phyloP scores from a whole-genome alignment of 1,284 basidiomycete species.

The Chondrostereum purpureum region DNA sequence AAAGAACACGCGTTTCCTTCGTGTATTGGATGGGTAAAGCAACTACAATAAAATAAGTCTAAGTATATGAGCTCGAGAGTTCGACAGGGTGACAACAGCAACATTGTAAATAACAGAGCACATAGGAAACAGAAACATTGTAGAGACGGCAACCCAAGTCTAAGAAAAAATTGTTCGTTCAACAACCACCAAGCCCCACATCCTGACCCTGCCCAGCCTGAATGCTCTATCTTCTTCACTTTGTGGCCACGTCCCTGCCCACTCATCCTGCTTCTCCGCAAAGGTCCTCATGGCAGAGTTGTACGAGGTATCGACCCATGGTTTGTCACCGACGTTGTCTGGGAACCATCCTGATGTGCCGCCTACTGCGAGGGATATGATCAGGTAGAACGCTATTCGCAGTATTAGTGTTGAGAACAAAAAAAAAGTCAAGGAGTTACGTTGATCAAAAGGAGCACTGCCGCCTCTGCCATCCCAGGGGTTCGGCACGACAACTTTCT shows the following conservation, averaged over 20 bases:
- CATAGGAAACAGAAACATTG: no score
- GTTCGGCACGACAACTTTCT: slow-evolving; percentile 47
- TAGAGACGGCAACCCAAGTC: no score
- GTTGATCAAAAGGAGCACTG: slow-evolving; percentile 77
- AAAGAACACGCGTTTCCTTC: no score
- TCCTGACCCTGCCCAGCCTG: not conserved
- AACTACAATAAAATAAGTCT: no score
- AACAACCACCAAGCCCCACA: not conserved
- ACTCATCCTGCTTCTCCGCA: slow-evolving; percentile 43
- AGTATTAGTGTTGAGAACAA: slow-evolving; percentile 4
- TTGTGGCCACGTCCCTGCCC: not conserved
- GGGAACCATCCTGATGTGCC: slow-evolving; percentile 83
- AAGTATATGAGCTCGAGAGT: no score
- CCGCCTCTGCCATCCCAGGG: slow-evolving; percentile 47
- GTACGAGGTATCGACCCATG: slow-evolving; percentile 71
- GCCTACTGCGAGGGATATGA: slow-evolving; percentile 71
- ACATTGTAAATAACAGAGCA: no score
- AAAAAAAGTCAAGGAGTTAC: slow-evolving; percentile 31
- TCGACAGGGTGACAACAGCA: no score
- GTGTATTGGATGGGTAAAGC: no score
- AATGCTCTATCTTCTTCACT: slow-evolving; percentile 2
- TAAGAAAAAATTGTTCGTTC: no score
- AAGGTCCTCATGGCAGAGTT: slow-evolving; percentile 65
- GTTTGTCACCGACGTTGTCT: slow-evolving; percentile 63
- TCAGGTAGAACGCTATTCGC: slow-evolving; percentile 66